Evolutionary conservation across 1,139 yeast genomes (phyloP), one percentile per base, ranked within the genome.

Genomic region (Saccharomycopsis hybrid): DNA sequence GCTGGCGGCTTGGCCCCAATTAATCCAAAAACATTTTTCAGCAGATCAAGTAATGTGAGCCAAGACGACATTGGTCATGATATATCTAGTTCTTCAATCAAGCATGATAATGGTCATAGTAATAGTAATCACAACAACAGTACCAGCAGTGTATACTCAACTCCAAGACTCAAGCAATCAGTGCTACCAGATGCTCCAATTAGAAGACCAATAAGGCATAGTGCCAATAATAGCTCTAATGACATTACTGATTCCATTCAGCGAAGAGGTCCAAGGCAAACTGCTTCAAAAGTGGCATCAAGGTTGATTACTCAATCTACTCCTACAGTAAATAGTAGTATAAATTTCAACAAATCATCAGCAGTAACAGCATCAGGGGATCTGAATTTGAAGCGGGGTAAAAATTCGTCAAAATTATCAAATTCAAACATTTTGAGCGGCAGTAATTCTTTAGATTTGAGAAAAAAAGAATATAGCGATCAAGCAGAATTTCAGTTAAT

Each of bases 181-280:
- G 55, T 64, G 3, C 60, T 70, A 0, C 82, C 83, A 0, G 80
- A 74, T 58, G 82, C 82, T 0, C 84, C 85, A 2, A 58, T 72
- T 32, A 63, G 83, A 54, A 72, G 68, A 57, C 64, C 77, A 31
- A 63, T 69, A 43, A 64, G 72, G 44, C 47, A 57, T 63, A 67
- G 29, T n/a, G 36, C 31, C 24, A 41, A 24, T 11, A 30, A 18
- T 11, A 30, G 62, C 55, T 50, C 62, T n/a, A 51, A 53, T 28
- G 44, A 37, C 4, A 54, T 57, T 24, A 55, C 54, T 4, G 52
- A 3, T 57, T 59, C 71, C 46, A 74, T 67, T 59, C 74, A 69
- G 48, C 66, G 57, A 47, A 55, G 56, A 46, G 51, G 48, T 11
- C 49, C 60, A 47, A 52, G 61, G 41, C 43, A 56, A 44, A 65